These are phyloP conservation scores for Metarhizium album DNA, from an alignment of 2,329 filamentous ascomycete genomes.

Conservation along the genomic window DNA sequence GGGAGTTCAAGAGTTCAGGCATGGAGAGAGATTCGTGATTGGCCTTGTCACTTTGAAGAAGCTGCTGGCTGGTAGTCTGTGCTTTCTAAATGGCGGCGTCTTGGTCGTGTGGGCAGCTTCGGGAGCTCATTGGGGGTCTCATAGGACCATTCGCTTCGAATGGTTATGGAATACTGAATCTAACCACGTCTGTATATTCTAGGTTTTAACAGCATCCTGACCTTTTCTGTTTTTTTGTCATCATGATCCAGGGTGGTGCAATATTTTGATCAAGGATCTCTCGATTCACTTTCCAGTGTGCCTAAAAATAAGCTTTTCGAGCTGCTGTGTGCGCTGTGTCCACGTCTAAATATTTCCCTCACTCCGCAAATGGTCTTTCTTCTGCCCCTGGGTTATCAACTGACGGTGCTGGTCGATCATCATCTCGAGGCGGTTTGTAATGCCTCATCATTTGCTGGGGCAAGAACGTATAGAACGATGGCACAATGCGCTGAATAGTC, in stretches of 20 bases:
- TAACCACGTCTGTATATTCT: neutral
- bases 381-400: slow-evolving; percentile 23
- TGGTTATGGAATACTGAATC: neutral
- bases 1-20: neutral
- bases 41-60: neutral
- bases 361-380: slow-evolving; percentile 15
- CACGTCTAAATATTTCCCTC: neutral
- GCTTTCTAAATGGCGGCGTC: neutral
- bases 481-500: slow-evolving; percentile 40
- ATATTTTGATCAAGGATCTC: too few relatives aligned
- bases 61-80: neutral
- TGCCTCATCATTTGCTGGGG: slow-evolving; percentile 58
- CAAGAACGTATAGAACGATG: slow-evolving; percentile 53
- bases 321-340: neutral
- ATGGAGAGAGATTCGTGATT: neutral
- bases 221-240: neutral
- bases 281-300: neutral
- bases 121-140: neutral
- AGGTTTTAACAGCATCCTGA: neutral
- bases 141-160: neutral
- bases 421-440: slow-evolving; percentile 47
- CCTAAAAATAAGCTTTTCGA: neutral
- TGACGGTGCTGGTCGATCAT: slow-evolving; percentile 35
- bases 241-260: too few relatives aligned
- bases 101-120: neutral